Conservation (phyloP, 2,329 filamentous ascomycete genomes). For the Aureobasidium sp. region DNA sequence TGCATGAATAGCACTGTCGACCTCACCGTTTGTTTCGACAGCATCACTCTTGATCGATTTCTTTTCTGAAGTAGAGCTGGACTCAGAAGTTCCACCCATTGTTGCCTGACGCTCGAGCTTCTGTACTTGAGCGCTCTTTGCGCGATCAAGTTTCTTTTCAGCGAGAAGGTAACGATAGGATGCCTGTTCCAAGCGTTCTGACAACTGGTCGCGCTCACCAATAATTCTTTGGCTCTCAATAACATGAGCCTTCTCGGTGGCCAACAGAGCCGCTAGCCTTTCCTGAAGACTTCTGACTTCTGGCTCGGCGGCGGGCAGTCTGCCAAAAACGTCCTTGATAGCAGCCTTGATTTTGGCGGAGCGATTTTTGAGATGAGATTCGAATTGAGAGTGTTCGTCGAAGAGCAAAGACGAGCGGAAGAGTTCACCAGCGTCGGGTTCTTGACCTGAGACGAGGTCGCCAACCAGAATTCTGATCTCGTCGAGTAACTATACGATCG, state of each 20-base stretch:
- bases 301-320: conserved; percentile 45
- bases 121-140: conserved; percentile 80
- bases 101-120: conserved; percentile 88
- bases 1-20: conserved; percentile 47
- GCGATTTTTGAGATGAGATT: conserved; percentile 69
- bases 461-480: conserved; percentile 37
- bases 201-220: conserved; percentile 74
- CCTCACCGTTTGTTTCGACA: conserved; percentile 40
- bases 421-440: conserved; percentile 24
- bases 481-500: conserved; percentile 33
- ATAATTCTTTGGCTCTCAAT: conserved; percentile 67
- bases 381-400: conserved; percentile 54
- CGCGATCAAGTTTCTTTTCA: conserved; percentile 86
- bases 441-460: conserved; percentile 7
- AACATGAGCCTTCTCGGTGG: conserved; percentile 72
- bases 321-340: conserved; percentile 58
- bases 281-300: conserved; percentile 66
- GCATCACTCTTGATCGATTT: conserved; percentile 33
- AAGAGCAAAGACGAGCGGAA: conserved; percentile 48
- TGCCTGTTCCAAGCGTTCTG: conserved; percentile 78
- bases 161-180: conserved; percentile 90
- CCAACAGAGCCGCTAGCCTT: conserved; percentile 66
- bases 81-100: conserved; percentile 49
- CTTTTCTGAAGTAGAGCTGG: conserved; percentile 31
- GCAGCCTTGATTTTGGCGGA: conserved; percentile 68